Evolutionary conservation across 257 asterid species (phyloP), one percentile per base, ranked within the genome.

Genomic region (Nemophila menziesii): DNA sequence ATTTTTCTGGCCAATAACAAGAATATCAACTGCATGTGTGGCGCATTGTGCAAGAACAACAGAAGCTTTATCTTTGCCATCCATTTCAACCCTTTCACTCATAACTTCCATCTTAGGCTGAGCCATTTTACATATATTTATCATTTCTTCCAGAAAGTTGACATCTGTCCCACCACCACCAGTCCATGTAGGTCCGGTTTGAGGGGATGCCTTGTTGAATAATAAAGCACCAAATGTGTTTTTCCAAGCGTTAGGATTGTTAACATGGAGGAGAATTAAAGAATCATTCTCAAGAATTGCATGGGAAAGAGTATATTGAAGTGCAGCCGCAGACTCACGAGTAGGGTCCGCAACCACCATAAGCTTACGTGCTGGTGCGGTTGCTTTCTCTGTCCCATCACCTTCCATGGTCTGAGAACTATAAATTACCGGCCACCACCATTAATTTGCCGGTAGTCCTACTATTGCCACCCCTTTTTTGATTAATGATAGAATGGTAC

Each of bases 281-380:
- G 56, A 57, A 45, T 79, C 89, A 26, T 73, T 65, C 10, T 79
- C 85, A 16, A 62, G 37, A 16, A 82, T 44, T 4, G 79, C 87
- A 36, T 82, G 85, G 39, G 78, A 63, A 33, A 82, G 74, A 0
- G 89, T 75, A 17, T 82, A 79, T 34, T 79, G 66, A 17, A 82
- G 85, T 12, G 92, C 89, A 1, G 79, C 75, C 1, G 85, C 66
- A 8, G 94, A 76, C 46, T 82, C 92, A 16, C 87, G 78, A 50
- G 64, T 71, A 54, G 76, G 68, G 49, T 82, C 85, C 17, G 76
- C 92, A 20, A 82, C 85, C 72, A 82, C 87, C 94, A 82, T 64
- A 39, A 78, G 72, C 55, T 49, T 79, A 13, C 77, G 82, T 22
- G 70, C 55, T 46, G 75, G 51, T 5, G 62, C 18, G 36, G 36